Conservation (phyloP, 106 monocot species). For the Dendrobium officinale region DNA sequence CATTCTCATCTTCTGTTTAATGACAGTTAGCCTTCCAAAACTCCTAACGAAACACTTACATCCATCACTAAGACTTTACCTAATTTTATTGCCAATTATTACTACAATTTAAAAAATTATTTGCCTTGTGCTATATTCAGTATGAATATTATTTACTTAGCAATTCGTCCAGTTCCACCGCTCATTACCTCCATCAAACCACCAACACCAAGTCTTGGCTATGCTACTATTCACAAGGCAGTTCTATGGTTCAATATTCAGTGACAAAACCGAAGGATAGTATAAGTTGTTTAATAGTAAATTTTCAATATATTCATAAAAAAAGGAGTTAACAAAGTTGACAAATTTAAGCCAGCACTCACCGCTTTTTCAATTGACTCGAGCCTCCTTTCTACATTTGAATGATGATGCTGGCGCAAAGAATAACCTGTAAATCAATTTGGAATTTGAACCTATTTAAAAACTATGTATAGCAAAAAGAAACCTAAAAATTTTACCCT, state of each 20-base stretch:
- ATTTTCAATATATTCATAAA: not conserved
- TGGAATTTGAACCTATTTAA: not conserved
- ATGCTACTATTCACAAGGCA: no score
- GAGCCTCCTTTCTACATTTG: constrained; percentile 69
- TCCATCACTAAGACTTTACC: no score
- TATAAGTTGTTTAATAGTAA: not conserved
- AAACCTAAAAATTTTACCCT: not conserved
- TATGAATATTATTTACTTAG: not conserved
- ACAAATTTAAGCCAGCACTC: constrained; percentile 16
- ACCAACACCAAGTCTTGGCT: not conserved
- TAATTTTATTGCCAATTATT: no score
- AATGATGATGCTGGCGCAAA: constrained; percentile 70
- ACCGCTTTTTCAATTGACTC: constrained; percentile 77
- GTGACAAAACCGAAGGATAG: not conserved
- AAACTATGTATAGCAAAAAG: not conserved
- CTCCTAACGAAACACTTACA: no score
- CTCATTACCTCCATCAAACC: not conserved
- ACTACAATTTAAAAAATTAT: no score
- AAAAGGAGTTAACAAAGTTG: not conserved
- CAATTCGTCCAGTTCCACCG: not conserved
- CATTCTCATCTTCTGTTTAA: no score
- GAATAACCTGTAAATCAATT: constrained; percentile 53
- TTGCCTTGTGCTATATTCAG: not conserved
- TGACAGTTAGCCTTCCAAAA: no score
- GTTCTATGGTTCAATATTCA: not conserved